Evolutionary conservation across 306 rosid genomes (phyloP), one percentile per base, ranked within the genome.

Genomic region (Cicer cuneatum): DNA sequence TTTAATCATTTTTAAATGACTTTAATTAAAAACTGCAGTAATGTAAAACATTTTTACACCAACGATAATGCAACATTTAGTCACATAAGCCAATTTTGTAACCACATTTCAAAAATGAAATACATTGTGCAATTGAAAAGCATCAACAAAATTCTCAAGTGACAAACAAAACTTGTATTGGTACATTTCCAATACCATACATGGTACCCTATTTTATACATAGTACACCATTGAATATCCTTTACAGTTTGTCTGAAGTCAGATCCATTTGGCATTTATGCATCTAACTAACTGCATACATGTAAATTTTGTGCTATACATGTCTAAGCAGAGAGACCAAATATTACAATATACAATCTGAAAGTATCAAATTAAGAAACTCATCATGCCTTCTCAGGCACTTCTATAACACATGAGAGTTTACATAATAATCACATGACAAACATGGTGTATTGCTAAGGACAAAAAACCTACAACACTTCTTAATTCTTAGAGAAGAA

Each of bases 281-380:
- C 78, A 78, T 82, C 86, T 67, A 74, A 63, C 86, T 67, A 74
- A 63, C 79, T 66, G 74, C 85, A 72, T 66, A 21, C 12, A 78
- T 66, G 74, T 63, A 72, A 39, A 85, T 76, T 84, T 79, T 85
- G 74, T 66, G 83, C 85, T 82, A 73, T 84, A 82, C 85, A 83
- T 65, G 84, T 75, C 84, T 79, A 68, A 63, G 54, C 29, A 62
- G 71, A 80, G 67, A 39, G 40, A 74, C 38, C 42, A 53, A 41
- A 58, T 69, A 68, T 29, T 82, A 78, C 77, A 87, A 78, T 71
- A 39, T 72, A 83, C 74, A 78, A 83, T 78, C 60, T 45, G 77
- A 73, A 75, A 72, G 71, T 62, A 72, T 71, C 47, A 63, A 69
- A 82, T 52, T 66, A 46, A 62, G 76, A 69, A 70, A 82, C 80